Base-by-base conservation (phyloP, 108 stramenopile genomes). In the Bacterosira constricta region DNA sequence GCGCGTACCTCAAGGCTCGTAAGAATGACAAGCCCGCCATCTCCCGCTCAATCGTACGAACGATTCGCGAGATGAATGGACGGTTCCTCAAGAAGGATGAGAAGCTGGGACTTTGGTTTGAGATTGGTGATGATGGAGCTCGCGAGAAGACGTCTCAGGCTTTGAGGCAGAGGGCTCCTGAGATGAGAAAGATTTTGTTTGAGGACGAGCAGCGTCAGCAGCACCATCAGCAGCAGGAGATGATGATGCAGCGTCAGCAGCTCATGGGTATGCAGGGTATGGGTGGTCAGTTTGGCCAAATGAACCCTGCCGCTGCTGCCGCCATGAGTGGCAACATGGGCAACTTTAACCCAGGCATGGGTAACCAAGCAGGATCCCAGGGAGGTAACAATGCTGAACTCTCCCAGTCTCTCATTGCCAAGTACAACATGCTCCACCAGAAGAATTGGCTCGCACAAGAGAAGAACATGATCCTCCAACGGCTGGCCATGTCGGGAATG, bases 51-150 rank as follows among this genome's bases (percentile, higher is more conserved):
- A 94, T 94, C 39, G 88, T 92, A 25, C 80, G 74, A 7, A 65
- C 75, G 50, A 85, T 92, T 63, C 88, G 87, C 23, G 84, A 85
- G 25, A 76, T 53, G 52, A 80, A 85, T 42, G 91, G 91, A 5
- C 53, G 79, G 20, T 92, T 92, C 63, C 77, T 92, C 52, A 89
- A 88, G 77, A 88, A 85, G 55, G 84, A 85, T 35, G 86, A 84
- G 39, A 86, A 84, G 67, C 39, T 18, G 6, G 75, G 61, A 1
- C 38, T 71, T 6, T 79, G 77, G 77, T 66, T 73, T 20, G 77
- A 79, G 36, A 74, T 79, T 26, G 72, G 72, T 29, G 77, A 79
- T 35, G 72, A 59, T 34, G 36, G 20, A 11, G 90, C 90, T 1
- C 69, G 86, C 5, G 88, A 86, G 47, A 86, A 89, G 82, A 76